Evolutionary conservation across 371 early-diverging fungal species (phyloP), one percentile per base, ranked within the genome.

Genomic region (Chytridium lagenaria): DNA sequence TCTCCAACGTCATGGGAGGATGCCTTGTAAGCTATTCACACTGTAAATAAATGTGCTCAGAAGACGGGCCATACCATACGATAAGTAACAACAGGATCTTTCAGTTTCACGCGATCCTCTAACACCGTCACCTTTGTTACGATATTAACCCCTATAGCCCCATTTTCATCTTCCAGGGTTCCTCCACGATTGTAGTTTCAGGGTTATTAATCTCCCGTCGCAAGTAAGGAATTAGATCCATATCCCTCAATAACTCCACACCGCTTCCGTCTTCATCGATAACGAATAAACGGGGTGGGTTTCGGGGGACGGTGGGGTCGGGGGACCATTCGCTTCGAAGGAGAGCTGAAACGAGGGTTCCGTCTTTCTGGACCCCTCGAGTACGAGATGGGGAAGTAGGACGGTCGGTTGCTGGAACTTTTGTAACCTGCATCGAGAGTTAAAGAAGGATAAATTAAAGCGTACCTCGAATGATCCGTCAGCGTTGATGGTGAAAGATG

Each of bases 241-340:
- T 52, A 64, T 82, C 82, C 26, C 79, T 40, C 39, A 78, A 52
- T 1, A 78, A 50, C 40, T 77, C 74, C n/a, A 66, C 36, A 2
- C 79, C 80, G 16, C 40, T 39, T 7, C 79, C 79, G 44, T 73
- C 73, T 22, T 73, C 65, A 0, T 71, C 63, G 26, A 83, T 39
- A 19, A 81, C 52, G 57, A 81, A 81, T 19, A 81, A 71, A 1
- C 74, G 57, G 0, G 83, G 83, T 1, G 74, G 66, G 69, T 83
- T 83, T 23, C 61, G 3, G 19, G 37, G 36, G 2, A 16, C 34
- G 26, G 2, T 31, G 26, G 15, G 33, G 1, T 34, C 31, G 26
- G 40, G 22, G 12, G 26, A 5, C 61, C 36, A 22, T 23, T 28
- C 61, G 61, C 57, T 30, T 23, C 57, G 22, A 10, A 55, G 26